Conservation (phyloP, 768 basidiomycete species). For the Daedaleopsis sinensis region DNA sequence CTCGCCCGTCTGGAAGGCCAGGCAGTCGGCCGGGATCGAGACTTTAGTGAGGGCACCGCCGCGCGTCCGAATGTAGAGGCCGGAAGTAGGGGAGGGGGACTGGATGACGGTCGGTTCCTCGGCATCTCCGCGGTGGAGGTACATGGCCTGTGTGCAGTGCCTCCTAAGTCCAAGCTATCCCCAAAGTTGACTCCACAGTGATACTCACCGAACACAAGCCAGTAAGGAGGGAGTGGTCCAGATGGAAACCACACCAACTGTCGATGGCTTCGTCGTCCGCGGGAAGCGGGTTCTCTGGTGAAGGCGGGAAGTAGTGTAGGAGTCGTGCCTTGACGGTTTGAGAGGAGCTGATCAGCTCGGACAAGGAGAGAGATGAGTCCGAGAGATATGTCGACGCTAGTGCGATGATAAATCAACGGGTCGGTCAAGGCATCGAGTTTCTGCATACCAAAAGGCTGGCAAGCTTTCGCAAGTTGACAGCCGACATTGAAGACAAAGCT, state of each 20-base stretch:
- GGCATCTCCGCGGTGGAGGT: constrained; percentile 54
- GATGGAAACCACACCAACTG: constrained; percentile 94
- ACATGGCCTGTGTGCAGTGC: constrained; percentile 67
- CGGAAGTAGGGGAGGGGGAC: constrained; percentile 76
- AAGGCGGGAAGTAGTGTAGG: constrained; percentile 92
- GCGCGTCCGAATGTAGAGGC: constrained; percentile 90
- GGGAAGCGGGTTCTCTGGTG: constrained; percentile 39
- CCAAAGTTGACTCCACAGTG: not conserved
- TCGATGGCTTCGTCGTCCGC: constrained; percentile 71
- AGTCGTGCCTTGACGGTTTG: constrained; percentile 91
- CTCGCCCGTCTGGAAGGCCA: constrained; percentile 98
- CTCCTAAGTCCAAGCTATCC: not conserved
- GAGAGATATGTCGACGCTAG: constrained; percentile 67
- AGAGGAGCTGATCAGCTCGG: constrained; percentile 70
- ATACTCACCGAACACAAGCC: constrained; percentile 82
- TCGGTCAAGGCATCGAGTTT: not conserved
- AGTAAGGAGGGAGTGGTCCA: constrained; percentile 90
- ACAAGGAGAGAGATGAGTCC: constrained; percentile 69
- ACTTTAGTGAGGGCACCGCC: constrained; percentile 81
- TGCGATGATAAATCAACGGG: not conserved
- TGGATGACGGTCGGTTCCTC: constrained; percentile 51
- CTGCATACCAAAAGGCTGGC: constrained; percentile 83
- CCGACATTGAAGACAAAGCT: constrained; percentile 87
- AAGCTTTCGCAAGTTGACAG: constrained; percentile 78
- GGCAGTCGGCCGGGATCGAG: constrained; percentile 78